Percentiles rank a stretch among this genome's conserved stretches.
Evolutionary conservation across 75 land plant species (phyloP).

Genomic region (Pseudotsuga menziesii): DNA sequence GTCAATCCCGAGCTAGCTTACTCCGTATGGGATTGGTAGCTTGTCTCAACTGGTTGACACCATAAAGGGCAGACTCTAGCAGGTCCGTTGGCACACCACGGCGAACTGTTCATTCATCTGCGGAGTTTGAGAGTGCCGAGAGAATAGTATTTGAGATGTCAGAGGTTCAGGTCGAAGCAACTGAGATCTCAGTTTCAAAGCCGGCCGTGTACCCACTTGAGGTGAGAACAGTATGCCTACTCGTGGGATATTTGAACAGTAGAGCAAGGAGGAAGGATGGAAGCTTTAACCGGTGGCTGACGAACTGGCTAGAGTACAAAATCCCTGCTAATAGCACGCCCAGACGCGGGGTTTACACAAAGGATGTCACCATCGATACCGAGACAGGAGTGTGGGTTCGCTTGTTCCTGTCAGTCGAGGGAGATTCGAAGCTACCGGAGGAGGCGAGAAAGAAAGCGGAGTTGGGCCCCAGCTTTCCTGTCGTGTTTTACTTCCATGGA

Average conservation of each 20-base stretch:
- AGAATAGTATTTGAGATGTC: too few relatives aligned
- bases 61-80: too few relatives aligned
- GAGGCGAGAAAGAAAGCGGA: neutral
- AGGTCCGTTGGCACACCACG: too few relatives aligned
- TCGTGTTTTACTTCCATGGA: slow-evolving; percentile 83
- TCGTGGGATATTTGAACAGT: neutral
- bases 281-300: slow-evolving; percentile 59
- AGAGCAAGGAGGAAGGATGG: slow-evolving; percentile 27
- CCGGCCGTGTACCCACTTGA: neutral
- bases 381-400: slow-evolving; percentile 61
- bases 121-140: too few relatives aligned
- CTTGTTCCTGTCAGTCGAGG: slow-evolving; percentile 38
- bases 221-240: neutral
- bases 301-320: slow-evolving; percentile 23
- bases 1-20: too few relatives aligned
- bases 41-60: too few relatives aligned
- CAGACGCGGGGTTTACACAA: slow-evolving; percentile 36
- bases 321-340: slow-evolving; percentile 30
- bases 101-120: too few relatives aligned
- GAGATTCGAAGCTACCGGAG: neutral
- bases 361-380: slow-evolving; percentile 54
- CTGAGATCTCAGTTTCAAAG: neutral
- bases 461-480: slow-evolving; percentile 25
- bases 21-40: too few relatives aligned
- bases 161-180: too few relatives aligned